Conservation (phyloP, 257 asterid genomes). For the Scutellaria baicalensis region DNA sequence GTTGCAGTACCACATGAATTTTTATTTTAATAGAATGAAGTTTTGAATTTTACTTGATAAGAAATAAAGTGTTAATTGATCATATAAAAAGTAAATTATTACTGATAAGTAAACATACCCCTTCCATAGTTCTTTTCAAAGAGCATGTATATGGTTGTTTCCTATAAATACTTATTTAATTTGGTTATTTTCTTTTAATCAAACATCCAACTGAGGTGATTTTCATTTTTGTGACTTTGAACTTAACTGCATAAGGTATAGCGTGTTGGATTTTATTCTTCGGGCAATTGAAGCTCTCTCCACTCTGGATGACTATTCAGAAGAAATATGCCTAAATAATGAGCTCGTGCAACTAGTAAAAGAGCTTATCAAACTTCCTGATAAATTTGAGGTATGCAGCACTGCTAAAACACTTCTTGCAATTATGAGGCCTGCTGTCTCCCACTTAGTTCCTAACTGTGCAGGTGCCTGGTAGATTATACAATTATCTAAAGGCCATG, state of each 20-base stretch:
- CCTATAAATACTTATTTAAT: neutral
- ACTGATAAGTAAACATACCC: neutral
- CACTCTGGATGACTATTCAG: constrained; percentile 49
- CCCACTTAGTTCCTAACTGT: neutral
- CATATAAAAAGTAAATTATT: neutral
- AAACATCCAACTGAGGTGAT: constrained; percentile 6
- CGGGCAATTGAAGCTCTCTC: constrained; percentile 82
- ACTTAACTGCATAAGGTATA: constrained; percentile 44
- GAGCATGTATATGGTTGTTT: neutral
- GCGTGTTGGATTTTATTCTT: constrained; percentile 64
- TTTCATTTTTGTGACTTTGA: neutral
- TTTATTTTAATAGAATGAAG: neutral
- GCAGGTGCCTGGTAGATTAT: neutral
- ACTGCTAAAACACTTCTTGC: constrained; percentile 12
- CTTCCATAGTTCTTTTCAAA: neutral
- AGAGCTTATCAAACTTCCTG: constrained; percentile 66
- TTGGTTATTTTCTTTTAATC: neutral
- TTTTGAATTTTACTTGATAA: neutral
- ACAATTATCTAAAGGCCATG: neutral
- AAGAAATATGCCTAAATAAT: constrained; percentile 41
- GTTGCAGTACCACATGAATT: neutral
- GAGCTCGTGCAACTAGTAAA: constrained; percentile 50
- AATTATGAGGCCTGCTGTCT: neutral
- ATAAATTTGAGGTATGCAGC: constrained; percentile 61
- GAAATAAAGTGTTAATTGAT: neutral